Conservation (phyloP, 768 basidiomycete species). For the Boletus rubropictus region DNA sequence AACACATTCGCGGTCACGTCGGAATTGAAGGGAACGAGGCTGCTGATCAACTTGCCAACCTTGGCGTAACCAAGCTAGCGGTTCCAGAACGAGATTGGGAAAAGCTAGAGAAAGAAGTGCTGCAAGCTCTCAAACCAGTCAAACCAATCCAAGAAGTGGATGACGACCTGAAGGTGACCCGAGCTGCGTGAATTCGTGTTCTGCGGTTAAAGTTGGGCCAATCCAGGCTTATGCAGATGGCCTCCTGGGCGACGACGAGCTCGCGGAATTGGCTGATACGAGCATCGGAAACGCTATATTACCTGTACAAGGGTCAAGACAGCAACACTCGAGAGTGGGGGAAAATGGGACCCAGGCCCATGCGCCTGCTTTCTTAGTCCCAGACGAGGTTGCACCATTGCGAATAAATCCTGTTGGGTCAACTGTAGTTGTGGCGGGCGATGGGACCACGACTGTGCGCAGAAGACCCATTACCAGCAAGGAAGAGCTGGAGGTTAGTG, state of each 20-base stretch:
- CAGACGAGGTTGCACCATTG: background rate
- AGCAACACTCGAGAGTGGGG: background rate
- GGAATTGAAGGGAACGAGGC: constrained; percentile 82
- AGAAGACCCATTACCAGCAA: background rate
- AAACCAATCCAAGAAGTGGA: background rate
- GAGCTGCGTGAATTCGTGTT: background rate
- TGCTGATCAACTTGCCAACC: constrained; percentile 70
- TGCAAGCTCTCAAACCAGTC: constrained; percentile 10
- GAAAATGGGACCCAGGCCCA: background rate
- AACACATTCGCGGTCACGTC: constrained; percentile 74
- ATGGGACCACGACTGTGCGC: background rate
- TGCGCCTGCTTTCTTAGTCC: background rate
- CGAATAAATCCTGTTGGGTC: background rate
- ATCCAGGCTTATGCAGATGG: constrained; percentile 32
- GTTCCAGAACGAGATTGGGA: constrained; percentile 59
- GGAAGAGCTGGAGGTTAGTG: constrained; percentile 23
- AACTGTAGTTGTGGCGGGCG: background rate
- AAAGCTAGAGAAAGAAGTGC: constrained; percentile 13
- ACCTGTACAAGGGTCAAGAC: background rate
- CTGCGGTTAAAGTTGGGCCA: constrained; percentile 4
- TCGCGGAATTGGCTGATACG: constrained; percentile 18
- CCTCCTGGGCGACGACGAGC: constrained; percentile 32
- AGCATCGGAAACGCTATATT: background rate
- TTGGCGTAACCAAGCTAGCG: constrained; percentile 40
- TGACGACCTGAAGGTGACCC: constrained; percentile 19